Base-by-base conservation (phyloP, 805 yeast species). In the Kurtzmaniella fragi region DNA sequence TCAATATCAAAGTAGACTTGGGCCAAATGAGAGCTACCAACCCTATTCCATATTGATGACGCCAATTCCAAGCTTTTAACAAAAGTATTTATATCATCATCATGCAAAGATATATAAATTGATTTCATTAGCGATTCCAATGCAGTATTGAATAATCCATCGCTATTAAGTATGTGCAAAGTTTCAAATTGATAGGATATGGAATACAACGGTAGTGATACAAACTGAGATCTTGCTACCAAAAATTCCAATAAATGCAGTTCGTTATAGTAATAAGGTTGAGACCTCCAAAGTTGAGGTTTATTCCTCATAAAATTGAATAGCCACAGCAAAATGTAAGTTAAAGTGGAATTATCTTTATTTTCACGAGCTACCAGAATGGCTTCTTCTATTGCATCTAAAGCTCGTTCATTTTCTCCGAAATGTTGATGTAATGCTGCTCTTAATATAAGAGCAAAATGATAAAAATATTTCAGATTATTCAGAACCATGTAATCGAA, bases 321-420 rank as follows among this genome's bases (percentile, higher is more conserved):
- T 1, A 87, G 64, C 89, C 93, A 84, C 8, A 87, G 71, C 36
- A 88, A 63, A 12, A 88, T 71, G 48, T 80, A 80, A 20, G 85
- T 82, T 31, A 88, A 67, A 17, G 95, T 85, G 11, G 72, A 67
- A 40, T 77, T 70, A 56, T 90, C 96, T 44, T 80, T 80, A 49
- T 83, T 82, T 50, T 89, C 96, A 47, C 96, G 67, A 0, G 96
- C 96, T 2, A 89, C 88, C 5, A 84, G 70, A 2, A 88, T 83
- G 0, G 96, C 93, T 56, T 89, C 96, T 45, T 84, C 87, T 7
- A 88, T 84, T 1, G 95, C 82, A 46, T 82, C 71, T 11, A 87
- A 56, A 0, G 96, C 95, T 42, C 82, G 82, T 10, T 71, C 71
- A 45, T 75, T 74, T 40, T 80, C 78, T 23, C 80, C 79, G 54